Evolutionary conservation across 345 rosid species (phyloP), one percentile per base, ranked within the genome.

Genomic region (Hirschfeldia incana): DNA sequence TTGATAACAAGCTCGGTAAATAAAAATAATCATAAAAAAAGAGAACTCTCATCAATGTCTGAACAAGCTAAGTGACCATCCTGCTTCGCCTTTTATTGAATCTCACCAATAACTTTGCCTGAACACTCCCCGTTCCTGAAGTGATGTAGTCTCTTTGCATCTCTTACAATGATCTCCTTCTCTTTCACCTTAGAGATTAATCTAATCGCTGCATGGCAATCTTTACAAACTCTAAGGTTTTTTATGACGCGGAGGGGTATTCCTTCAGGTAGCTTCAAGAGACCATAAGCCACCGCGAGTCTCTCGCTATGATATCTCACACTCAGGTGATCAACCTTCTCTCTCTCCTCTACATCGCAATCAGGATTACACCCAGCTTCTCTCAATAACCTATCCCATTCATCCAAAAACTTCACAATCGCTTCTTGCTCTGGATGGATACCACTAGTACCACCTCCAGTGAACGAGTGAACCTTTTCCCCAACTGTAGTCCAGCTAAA

Each of bases 91-190:
- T 58, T 36, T 58, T 58, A 55, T 9, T 8, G 62, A 58, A 58
- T 9, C 13, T 58, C 62, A 58, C 11, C 60, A 55, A 55, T 17
- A 58, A 3, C 63, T 58, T 58, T 58, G 63, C 63, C 26, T 3
- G 63, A 58, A 26, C 63, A 58, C 13, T 26, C 63, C 30, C 32
- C 32, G n/a, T 58, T 9, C 63, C 78, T 85, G 57, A 92, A 89
- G 78, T 85, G 95, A 86, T 92, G 93, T 73, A 90, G 85, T 77
- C 93, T 9, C 2, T 26, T 58, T 58, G 63, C 32, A 58, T 58
- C 32, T 58, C 32, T 58, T 26, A 58, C 6, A 58, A 26, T 58
- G 63, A 58, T 26, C 7, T 58, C 63, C 63, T 27, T 58, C 32
- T 21, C 62, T 57, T 57, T 57, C 62, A 57, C 62, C 30, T 57